A percentile compares a stretch with the other conserved stretches of the same genome.
These are phyloP conservation scores for Flaveria floridana DNA, from an alignment of 140 eudicot genomes.

Conservation along the genomic window DNA sequence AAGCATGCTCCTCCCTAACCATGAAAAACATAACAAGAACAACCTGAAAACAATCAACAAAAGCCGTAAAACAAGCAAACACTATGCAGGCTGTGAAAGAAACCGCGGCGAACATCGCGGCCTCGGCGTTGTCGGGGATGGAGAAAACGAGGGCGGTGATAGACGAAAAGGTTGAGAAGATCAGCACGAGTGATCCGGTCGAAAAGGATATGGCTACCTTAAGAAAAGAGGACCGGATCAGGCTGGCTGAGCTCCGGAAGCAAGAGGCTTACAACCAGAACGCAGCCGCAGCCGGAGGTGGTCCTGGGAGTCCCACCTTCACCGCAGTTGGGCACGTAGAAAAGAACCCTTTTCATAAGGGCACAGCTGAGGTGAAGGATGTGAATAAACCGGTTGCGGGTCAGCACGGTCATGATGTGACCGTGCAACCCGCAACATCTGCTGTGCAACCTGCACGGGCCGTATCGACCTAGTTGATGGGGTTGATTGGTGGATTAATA, in stretches of 20 bases:
- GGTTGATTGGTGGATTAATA: background rate
- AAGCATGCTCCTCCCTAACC: background rate
- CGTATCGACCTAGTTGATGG: background rate
- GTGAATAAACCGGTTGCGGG: conserved; percentile 5
- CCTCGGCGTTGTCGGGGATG: conserved; percentile 54
- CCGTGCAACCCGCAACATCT: background rate
- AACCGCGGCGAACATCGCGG: conserved; percentile 49
- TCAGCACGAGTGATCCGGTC: conserved; percentile 48
- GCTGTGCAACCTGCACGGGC: conserved; percentile 12
- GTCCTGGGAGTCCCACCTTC: conserved; percentile 36
- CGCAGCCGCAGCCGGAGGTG: conserved; percentile 41
- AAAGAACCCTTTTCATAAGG: conserved; percentile 28
- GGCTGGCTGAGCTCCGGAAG: conserved; percentile 56
- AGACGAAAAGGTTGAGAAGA: conserved; percentile 51
- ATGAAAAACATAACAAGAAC: background rate
- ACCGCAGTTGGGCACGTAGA: conserved; percentile 32
- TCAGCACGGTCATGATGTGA: background rate
- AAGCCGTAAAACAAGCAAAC: background rate
- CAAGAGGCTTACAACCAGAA: conserved; percentile 48
- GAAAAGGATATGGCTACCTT: conserved; percentile 60
- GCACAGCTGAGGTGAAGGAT: background rate
- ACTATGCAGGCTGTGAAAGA: conserved; percentile 46
- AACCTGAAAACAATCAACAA: background rate
- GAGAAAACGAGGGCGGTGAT: conserved; percentile 51
- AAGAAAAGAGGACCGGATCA: conserved; percentile 51